phyloP scores from a whole-genome alignment of 1,284 basidiomycete genomes.

The Ganoderma lucidum region DNA sequence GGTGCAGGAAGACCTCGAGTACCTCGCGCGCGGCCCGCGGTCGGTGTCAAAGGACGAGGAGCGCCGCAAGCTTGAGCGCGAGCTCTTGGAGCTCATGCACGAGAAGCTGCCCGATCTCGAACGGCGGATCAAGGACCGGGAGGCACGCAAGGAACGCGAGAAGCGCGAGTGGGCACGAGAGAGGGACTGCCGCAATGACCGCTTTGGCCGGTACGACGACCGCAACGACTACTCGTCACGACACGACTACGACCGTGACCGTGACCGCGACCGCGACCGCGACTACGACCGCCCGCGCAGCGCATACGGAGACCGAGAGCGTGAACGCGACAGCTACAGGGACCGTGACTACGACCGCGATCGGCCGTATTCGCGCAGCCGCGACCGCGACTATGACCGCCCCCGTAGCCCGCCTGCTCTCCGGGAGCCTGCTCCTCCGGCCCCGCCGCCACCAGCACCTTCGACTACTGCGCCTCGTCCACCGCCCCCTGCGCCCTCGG shows the following conservation, averaged over 20 bases:
- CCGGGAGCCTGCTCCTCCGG: conserved; percentile 56
- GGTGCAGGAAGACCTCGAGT: conserved; percentile 94
- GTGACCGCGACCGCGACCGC: conserved; percentile 48
- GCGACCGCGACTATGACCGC: conserved; percentile 52
- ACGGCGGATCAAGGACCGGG: conserved; percentile 82
- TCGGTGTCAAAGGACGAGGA: conserved; percentile 86
- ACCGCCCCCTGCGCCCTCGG: conserved; percentile 57
- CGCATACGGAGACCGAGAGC: conserved; percentile 38
- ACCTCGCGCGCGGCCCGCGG: conserved; percentile 83
- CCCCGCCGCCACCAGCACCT: conserved; percentile 57
- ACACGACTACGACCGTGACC: conserved; percentile 49
- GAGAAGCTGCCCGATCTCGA: conserved; percentile 94
- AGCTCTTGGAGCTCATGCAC: conserved; percentile 88
- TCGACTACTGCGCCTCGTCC: conserved; percentile 37
- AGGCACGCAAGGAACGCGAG: conserved; percentile 80
- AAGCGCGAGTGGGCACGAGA: conserved; percentile 82
- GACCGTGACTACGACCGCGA: conserved; percentile 43
- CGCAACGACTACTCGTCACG: conserved; percentile 43
- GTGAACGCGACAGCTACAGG: conserved; percentile 45
- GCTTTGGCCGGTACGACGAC: conserved; percentile 74
- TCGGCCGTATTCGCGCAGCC: conserved; percentile 39
- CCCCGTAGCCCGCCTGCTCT: conserved; percentile 54
- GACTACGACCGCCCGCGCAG: conserved; percentile 49
- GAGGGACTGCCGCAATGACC: conserved; percentile 87
- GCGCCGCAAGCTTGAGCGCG: conserved; percentile 87